Conservation (phyloP, 2,329 filamentous ascomycete species). For the Pseudogymnoascus sp. region DNA sequence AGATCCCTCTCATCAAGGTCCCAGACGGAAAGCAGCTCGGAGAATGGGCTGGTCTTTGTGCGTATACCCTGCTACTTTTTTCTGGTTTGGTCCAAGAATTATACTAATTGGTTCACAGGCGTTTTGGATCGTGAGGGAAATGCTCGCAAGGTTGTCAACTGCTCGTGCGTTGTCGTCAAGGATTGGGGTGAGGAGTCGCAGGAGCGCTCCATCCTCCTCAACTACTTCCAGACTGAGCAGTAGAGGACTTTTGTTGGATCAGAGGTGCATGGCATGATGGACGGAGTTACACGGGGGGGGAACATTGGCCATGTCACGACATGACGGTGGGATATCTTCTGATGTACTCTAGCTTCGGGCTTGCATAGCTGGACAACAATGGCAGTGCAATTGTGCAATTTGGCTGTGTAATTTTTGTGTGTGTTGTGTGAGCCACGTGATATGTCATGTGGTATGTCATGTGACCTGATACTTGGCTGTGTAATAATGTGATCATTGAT, state of each 20-base stretch:
- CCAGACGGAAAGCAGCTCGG: slow-evolving; percentile 99
- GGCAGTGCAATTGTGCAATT: neutral
- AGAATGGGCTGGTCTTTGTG: slow-evolving; percentile 99
- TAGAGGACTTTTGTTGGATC: slow-evolving; percentile 33
- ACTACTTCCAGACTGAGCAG: slow-evolving; percentile 98
- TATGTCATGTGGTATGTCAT: neutral
- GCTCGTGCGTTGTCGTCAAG: slow-evolving; percentile 99
- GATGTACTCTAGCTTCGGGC: slow-evolving; percentile 22
- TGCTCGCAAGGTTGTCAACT: slow-evolving; percentile 99
- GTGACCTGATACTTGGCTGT: neutral
- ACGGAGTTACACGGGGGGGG: slow-evolving; percentile 24
- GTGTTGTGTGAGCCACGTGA: neutral
- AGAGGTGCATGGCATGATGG: slow-evolving; percentile 17
- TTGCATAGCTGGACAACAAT: neutral
- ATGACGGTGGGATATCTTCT: slow-evolving; percentile 21
- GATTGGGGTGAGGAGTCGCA: slow-evolving; percentile 99
- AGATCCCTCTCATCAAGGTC: slow-evolving; percentile 99
- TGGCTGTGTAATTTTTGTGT: slow-evolving; percentile 2
- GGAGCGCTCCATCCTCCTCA: slow-evolving; percentile 97
- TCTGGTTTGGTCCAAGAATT: slow-evolving; percentile 11
- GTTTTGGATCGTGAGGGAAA: slow-evolving; percentile 99
- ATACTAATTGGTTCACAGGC: slow-evolving; percentile 44
- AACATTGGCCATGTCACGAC: slow-evolving; percentile 22
- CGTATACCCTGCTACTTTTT: slow-evolving; percentile 38
- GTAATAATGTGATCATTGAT: neutral